Evolutionary conservation across 129 eudicot genomes (phyloP), one percentile per base, ranked within the genome.

Genomic region (Flaveria ramosissima): DNA sequence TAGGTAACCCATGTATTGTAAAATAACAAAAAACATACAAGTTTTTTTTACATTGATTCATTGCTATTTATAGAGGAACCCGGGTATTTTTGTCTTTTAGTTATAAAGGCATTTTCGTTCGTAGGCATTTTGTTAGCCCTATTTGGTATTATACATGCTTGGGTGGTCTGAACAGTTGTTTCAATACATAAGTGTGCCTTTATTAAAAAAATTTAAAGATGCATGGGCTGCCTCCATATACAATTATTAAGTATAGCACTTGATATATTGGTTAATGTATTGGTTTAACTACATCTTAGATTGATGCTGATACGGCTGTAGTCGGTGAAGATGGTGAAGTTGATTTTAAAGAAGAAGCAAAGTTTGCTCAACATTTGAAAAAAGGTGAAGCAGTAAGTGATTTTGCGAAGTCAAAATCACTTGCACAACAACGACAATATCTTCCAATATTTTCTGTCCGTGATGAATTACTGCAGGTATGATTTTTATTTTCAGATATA

Each of bases 321-420:
- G 90, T 89, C 39, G 93, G 93, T 79, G 90, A 89, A 82, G 90
- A 86, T 30, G 90, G 93, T 68, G 93, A 89, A 74, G 88, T 89
- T 82, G 89, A 89, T 86, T 89, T 89, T 43, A 89, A 89, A 62
- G 93, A 80, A 80, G 93, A 84, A 23, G 90, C 93, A n/a, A 89
- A 89, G 82, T 89, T 89, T 77, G 85, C 82, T 0, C 88, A 86
- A 71, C 93, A 89, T 64, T 42, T 89, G 59, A 84, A 71, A 76
- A 89, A 89, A 30, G 90, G 76, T 19, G 90, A 86, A 73, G 93
- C 88, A 11, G 93, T 84, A 68, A 89, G 93, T 41, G 90, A 88
- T 36, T 88, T 88, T 84, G 93, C 93, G 3, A 81, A 61, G 83
- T 79, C 93, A 21, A 89, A 89, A 69, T 84, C 93, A 24, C 64